Evolutionary conservation across 495 filamentous ascomycete genomes (phyloP).

Genomic region (Hypoxylon trugodes): DNA sequence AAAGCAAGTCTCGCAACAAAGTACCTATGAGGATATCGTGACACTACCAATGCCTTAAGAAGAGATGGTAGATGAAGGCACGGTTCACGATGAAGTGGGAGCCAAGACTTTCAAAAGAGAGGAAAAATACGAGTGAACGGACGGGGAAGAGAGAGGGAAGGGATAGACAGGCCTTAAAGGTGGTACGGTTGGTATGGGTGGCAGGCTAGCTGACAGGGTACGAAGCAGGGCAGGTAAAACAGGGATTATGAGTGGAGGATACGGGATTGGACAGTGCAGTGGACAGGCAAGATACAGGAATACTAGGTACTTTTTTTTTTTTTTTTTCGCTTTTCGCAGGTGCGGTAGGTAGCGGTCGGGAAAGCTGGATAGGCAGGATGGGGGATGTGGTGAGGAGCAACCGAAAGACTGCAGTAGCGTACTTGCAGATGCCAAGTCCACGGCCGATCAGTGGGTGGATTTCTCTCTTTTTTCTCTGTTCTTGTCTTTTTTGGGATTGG

Average conservation of each 20-base stretch:
- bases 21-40: slow-evolving; percentile 14
- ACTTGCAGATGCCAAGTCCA: slow-evolving; percentile 40
- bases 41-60: slow-evolving; percentile 31
- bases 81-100: slow-evolving; percentile 35
- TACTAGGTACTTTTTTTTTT: no score
- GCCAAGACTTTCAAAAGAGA: slow-evolving; percentile 27
- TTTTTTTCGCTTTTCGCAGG: no score
- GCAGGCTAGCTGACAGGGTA: slow-evolving; percentile 36
- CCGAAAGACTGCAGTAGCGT: no score
- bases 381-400: slow-evolving; percentile 22
- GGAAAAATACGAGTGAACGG: slow-evolving; percentile 26
- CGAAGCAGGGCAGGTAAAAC: slow-evolving; percentile 38
- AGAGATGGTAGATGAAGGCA: slow-evolving; percentile 27
- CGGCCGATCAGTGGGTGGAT: slow-evolving; percentile 32
- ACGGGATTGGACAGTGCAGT: slow-evolving; percentile 33
- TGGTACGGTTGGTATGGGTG: slow-evolving; percentile 30
- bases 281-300: no score
- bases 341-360: slow-evolving; percentile 21
- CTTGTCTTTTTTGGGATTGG: no score
- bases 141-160: slow-evolving; percentile 19
- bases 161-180: slow-evolving; percentile 38
- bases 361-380: slow-evolving; percentile 15
- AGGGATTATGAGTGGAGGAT: slow-evolving; percentile 34
- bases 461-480: no score
- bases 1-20: slow-evolving; percentile 21